Percentiles rank a stretch among this genome's conserved stretches.
phyloP scores from a whole-genome alignment of 2,329 filamentous ascomycete genomes.

The Exophiala xenobiotica region DNA sequence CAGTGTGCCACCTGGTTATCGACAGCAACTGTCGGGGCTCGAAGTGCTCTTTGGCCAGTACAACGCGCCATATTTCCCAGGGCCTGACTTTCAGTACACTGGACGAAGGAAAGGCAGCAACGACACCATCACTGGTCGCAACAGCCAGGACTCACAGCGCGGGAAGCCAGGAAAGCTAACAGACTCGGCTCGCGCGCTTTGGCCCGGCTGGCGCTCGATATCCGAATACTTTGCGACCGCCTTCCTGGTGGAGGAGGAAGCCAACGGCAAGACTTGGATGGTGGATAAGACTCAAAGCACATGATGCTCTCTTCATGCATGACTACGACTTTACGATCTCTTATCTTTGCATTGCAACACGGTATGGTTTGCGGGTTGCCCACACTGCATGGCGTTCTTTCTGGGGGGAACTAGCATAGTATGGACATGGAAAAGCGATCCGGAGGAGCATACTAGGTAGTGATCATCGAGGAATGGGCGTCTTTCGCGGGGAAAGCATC shows the following conservation, averaged over 20 bases:
- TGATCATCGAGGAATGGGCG: no score
- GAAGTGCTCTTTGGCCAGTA: slow-evolving; percentile 60
- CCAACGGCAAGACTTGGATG: slow-evolving; percentile 96
- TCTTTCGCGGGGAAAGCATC: neutral
- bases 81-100: slow-evolving; percentile 53
- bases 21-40: slow-evolving; percentile 73
- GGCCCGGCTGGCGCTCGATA: slow-evolving; percentile 86
- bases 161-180: slow-evolving; percentile 56
- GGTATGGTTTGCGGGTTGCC: neutral
- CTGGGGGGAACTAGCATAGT: slow-evolving; percentile 7
- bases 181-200: slow-evolving; percentile 73
- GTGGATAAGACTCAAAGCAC: slow-evolving; percentile 43
- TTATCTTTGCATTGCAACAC: neutral
- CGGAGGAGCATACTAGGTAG: neutral
- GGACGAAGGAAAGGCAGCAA: slow-evolving; percentile 31
- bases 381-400: neutral
- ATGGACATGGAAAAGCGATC: neutral
- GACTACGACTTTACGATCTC: slow-evolving; percentile 4
- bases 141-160: slow-evolving; percentile 3
- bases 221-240: slow-evolving; percentile 95
- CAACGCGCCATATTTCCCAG: slow-evolving; percentile 63
- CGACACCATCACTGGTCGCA: slow-evolving; percentile 22
- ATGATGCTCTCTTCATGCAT: slow-evolving; percentile 6
- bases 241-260: slow-evolving; percentile 90
- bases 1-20: slow-evolving; percentile 82